Conservation (phyloP, 2,329 filamentous ascomycete genomes). For the Stagonosporopsis cucurbitacearum region DNA sequence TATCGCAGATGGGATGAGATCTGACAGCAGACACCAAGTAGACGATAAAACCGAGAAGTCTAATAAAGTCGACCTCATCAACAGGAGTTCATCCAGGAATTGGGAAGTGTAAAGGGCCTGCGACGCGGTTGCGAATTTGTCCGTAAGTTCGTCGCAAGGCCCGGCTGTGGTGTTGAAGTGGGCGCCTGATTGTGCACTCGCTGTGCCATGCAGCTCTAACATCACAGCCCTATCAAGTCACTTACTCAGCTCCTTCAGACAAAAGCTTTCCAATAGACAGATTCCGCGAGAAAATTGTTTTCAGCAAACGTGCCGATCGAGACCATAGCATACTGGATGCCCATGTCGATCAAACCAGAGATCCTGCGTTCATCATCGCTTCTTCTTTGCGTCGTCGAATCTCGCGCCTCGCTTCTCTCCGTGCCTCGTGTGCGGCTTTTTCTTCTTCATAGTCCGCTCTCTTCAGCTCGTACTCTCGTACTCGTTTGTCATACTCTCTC, state of each 20-base stretch:
- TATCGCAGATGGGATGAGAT: no score
- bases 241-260: neutral
- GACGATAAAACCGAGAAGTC: neutral
- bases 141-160: neutral
- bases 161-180: neutral
- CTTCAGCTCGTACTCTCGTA: constrained; percentile 45
- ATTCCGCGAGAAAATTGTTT: neutral
- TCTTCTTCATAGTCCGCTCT: constrained; percentile 42
- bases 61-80: neutral
- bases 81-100: neutral
- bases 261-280: neutral
- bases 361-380: constrained; percentile 51
- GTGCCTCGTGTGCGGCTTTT: constrained; percentile 38
- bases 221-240: neutral
- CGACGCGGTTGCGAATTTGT: neutral
- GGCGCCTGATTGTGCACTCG: neutral
- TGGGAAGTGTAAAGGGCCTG: neutral
- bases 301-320: neutral
- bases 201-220: neutral
- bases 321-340: neutral
- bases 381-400: constrained; percentile 52
- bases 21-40: neutral
- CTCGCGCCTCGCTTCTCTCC: constrained; percentile 51
- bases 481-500: constrained; percentile 40
- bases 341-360: constrained; percentile 38